Conservation (phyloP, 2,329 filamentous ascomycete species). For the Aspergillus pseudoterreus region DNA sequence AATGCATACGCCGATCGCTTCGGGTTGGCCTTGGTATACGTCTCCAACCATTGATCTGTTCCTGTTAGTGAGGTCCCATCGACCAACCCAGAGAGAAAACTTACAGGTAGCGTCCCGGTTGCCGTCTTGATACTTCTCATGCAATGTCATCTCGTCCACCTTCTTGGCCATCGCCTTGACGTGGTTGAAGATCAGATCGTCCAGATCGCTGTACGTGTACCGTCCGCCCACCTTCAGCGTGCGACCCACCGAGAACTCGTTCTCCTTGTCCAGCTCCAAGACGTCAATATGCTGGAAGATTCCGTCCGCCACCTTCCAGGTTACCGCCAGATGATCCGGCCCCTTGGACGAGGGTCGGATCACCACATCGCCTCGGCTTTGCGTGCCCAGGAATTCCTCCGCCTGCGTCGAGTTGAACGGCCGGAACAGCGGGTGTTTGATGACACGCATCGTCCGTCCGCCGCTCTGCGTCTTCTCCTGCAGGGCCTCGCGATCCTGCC, state of each 20-base stretch:
- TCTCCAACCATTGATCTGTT: constrained; percentile 88
- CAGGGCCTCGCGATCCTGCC: constrained; percentile 74
- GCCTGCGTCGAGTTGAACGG: constrained; percentile 90
- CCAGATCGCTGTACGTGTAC: constrained; percentile 90
- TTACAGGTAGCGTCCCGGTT: constrained; percentile 80
- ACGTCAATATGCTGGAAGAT: constrained; percentile 99
- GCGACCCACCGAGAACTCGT: constrained; percentile 88
- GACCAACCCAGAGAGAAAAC: constrained; percentile 30
- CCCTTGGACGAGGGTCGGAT: constrained; percentile 95
- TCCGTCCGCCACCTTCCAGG: constrained; percentile 95
- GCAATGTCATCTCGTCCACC: constrained; percentile 90
- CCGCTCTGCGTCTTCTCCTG: constrained; percentile 82
- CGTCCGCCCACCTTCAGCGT: constrained; percentile 81
- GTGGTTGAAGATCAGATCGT: constrained; percentile 95
- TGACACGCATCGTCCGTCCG: constrained; percentile 84
- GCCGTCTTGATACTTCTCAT: constrained; percentile 88
- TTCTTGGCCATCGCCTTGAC: constrained; percentile 98
- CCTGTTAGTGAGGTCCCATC: constrained; percentile 3
- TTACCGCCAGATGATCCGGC: constrained; percentile 89
- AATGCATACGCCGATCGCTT: constrained; percentile 92
- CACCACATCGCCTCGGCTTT: constrained; percentile 82
- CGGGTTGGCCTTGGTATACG: constrained; percentile 94
- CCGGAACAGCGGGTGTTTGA: constrained; percentile 95
- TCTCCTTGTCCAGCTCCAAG: constrained; percentile 93
- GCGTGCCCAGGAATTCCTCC: constrained; percentile 85